Conservation (phyloP, 2,329 filamentous ascomycete species). For the Neopestalotiopsis sp. region DNA sequence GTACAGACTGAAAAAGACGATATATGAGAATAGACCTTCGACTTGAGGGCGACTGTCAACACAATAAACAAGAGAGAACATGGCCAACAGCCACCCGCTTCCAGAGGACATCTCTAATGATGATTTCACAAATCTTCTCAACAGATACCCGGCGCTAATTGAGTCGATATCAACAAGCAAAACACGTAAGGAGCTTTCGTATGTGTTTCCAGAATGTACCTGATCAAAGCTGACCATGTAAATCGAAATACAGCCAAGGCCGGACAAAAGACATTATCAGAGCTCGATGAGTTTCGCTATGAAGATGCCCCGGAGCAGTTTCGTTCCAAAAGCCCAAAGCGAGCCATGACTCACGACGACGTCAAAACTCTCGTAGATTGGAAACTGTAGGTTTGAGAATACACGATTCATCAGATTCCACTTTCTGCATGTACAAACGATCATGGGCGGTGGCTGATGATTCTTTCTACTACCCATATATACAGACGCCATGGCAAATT, state of each 20-base stretch:
- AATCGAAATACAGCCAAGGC: slow-evolving; percentile 45
- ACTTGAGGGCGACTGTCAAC: not conserved
- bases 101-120: slow-evolving; percentile 33
- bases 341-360: slow-evolving; percentile 59
- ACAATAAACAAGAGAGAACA: slow-evolving; percentile 18
- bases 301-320: slow-evolving; percentile 56
- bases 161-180: slow-evolving; percentile 51
- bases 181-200: slow-evolving; percentile 40
- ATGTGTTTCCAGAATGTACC: too few relatives aligned
- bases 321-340: slow-evolving; percentile 36
- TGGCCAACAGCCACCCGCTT: slow-evolving; percentile 26
- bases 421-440: too few relatives aligned
- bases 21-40: not conserved
- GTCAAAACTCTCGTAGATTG: slow-evolving; percentile 69
- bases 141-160: slow-evolving; percentile 46
- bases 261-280: slow-evolving; percentile 56
- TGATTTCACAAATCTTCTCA: slow-evolving; percentile 43
- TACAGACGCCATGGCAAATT: slow-evolving; percentile 66
- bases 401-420: too few relatives aligned
- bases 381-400: slow-evolving; percentile 65
- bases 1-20: too few relatives aligned
- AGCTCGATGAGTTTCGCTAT: slow-evolving; percentile 68
- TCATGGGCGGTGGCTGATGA: not conserved
- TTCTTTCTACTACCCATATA: not conserved
- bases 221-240: not conserved